A percentile compares a stretch with the other conserved stretches of the same genome.
Evolutionary conservation across 495 filamentous ascomycete genomes (phyloP).

Genomic region (Evansstolkia leycettana): DNA sequence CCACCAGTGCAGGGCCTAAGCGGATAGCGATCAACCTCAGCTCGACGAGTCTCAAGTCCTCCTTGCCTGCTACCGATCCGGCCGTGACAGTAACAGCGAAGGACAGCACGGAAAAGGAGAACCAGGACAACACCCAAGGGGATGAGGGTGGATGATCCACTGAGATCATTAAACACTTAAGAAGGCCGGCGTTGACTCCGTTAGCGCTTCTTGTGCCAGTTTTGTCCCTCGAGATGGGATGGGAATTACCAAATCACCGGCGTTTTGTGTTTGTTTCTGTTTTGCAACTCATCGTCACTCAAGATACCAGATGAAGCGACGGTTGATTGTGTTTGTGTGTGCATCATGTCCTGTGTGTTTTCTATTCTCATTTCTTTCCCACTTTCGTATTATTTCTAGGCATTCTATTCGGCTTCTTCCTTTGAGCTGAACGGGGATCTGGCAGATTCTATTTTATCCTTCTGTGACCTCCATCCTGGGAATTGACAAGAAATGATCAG

Average conservation of each 20-base stretch:
- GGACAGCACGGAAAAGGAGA: conserved; percentile 27
- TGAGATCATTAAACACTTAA: too few species aligned
- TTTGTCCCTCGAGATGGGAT: too few species aligned
- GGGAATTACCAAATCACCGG: conserved; percentile 11
- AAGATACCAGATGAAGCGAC: conserved; percentile 31
- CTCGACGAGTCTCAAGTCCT: conserved; percentile 10
- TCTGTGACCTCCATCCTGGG: too few species aligned
- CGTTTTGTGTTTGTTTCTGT: conserved; percentile 6
- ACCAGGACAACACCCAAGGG: conserved; percentile 16
- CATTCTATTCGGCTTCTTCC: too few species aligned
- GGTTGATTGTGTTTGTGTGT: conserved; percentile 1
- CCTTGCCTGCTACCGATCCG: conserved; percentile 5
- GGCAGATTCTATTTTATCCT: too few species aligned
- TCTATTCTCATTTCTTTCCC: too few species aligned
- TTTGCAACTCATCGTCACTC: conserved; percentile 10
- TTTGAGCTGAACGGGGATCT: too few species aligned
- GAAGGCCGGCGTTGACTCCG: too few species aligned
- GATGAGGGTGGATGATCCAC: conserved; percentile 10
- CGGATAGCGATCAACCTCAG: conserved; percentile 39
- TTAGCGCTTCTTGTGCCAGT: too few species aligned
- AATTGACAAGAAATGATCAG: too few species aligned
- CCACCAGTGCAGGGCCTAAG: conserved; percentile 27
- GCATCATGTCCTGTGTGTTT: too few species aligned
- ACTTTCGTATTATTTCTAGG: too few species aligned
- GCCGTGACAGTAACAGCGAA: conserved; percentile 6